A percentile compares a stretch with the other conserved stretches of the same genome.
Evolutionary conservation across 2,329 filamentous ascomycete species (phyloP).

Genomic region (Cytospora mali): DNA sequence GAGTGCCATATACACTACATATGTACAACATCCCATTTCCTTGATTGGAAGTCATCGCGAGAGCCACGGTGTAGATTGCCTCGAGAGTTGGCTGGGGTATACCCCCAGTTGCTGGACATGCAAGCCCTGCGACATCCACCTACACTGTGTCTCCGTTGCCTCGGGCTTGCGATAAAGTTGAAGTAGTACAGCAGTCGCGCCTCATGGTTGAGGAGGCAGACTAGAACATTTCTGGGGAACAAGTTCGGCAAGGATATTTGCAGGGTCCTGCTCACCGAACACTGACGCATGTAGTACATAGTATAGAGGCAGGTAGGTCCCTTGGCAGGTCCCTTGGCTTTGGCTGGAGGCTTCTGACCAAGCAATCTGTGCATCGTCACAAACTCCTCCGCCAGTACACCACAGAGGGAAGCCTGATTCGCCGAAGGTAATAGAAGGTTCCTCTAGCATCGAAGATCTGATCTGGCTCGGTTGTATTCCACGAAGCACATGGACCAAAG

Average conservation of each 20-base stretch:
- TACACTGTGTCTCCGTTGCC: not conserved
- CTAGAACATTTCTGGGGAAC: not conserved
- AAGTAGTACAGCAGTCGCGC: not conserved
- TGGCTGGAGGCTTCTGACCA: not conserved
- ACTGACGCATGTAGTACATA: not conserved
- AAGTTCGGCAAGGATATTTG: not conserved
- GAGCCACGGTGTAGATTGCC: not conserved
- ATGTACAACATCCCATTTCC: not conserved
- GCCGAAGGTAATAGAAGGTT: not conserved
- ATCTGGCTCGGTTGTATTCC: not conserved
- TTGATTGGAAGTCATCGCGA: not conserved
- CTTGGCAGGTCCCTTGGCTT: not conserved
- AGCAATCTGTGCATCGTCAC: not conserved
- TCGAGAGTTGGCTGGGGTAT: not conserved
- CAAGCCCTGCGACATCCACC: not conserved
- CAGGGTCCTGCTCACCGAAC: not conserved
- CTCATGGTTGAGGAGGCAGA: not conserved
- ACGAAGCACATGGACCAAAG: not conserved
- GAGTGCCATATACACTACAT: not conserved
- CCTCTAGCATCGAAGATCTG: not conserved
- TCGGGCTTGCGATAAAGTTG: no score
- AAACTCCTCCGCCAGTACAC: not conserved
- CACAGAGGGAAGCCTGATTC: no score
- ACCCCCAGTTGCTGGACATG: not conserved
- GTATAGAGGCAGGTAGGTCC: not conserved